A percentile compares a stretch with the other conserved stretches of the same genome.
These are phyloP conservation scores for Kwoniella pini DNA, from an alignment of 768 basidiomycete genomes.

Conservation along the genomic window DNA sequence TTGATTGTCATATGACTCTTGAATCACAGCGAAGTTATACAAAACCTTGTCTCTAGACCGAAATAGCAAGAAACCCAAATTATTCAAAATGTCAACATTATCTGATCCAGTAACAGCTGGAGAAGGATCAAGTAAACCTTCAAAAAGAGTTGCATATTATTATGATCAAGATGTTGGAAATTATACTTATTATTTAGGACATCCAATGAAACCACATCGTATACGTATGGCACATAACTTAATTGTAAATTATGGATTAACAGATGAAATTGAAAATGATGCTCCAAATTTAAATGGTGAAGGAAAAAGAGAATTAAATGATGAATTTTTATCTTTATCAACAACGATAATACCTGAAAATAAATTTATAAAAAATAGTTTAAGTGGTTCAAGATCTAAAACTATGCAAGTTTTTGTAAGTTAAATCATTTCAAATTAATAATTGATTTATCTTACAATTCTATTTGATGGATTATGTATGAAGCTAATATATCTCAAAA, in stretches of 20 bases:
- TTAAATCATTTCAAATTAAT: too few relatives aligned
- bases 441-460: too few relatives aligned
- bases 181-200: constrained; percentile 81
- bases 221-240: constrained; percentile 93
- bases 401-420: constrained; percentile 82
- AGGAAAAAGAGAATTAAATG: constrained; percentile 27
- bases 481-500: too few relatives aligned
- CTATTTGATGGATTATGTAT: too few relatives aligned
- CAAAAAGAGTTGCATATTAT: constrained; percentile 41
- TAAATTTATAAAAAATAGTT: constrained; percentile 12
- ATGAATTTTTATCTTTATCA: constrained; percentile 3
- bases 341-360: too few relatives aligned
- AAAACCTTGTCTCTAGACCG: too few relatives aligned
- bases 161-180: constrained; percentile 60
- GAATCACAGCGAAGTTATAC: too few relatives aligned
- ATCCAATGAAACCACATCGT: constrained; percentile 95
- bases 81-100: not conserved
- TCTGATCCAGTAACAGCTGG: not conserved
- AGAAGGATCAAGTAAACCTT: constrained; percentile 6
- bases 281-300: constrained; percentile 22
- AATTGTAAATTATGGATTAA: constrained; percentile 84
- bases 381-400: constrained; percentile 33
- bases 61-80: too few relatives aligned
- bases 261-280: constrained; percentile 62
- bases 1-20: too few relatives aligned